Evolutionary conservation across 768 basidiomycete species (phyloP).

Genomic region (Suillus occidentalis): DNA sequence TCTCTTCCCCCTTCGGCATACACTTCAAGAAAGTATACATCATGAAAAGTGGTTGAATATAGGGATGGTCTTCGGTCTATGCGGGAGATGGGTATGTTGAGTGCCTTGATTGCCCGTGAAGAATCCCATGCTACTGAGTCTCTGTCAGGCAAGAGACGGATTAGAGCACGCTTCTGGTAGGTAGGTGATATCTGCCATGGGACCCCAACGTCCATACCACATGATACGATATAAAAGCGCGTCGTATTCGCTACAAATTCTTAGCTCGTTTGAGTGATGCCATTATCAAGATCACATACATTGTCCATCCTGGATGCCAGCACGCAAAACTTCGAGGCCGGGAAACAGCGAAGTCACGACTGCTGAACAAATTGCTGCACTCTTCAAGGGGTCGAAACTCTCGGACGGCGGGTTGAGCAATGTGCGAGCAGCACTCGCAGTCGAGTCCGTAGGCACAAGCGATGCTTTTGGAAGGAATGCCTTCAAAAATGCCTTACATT

Average conservation of each 20-base stretch:
- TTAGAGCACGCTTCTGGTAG: slow-evolving; percentile 33
- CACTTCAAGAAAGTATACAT: slow-evolving; percentile 68
- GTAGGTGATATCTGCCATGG: slow-evolving; percentile 26
- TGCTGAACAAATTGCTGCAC: slow-evolving; percentile 75
- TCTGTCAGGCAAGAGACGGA: slow-evolving; percentile 32
- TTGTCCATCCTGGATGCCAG: slow-evolving; percentile 62
- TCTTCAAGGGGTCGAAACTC: slow-evolving; percentile 41
- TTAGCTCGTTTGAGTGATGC: slow-evolving; percentile 1
- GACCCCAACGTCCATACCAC: slow-evolving; percentile 31
- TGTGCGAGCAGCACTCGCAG: slow-evolving; percentile 64
- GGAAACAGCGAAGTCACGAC: slow-evolving; percentile 59
- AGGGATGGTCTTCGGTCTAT: slow-evolving; percentile 67
- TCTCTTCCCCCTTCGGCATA: slow-evolving; percentile 14
- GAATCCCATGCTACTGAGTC: slow-evolving; percentile 12
- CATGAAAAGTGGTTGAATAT: slow-evolving; percentile 46
- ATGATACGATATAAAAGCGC: slow-evolving; percentile 62
- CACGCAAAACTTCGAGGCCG: slow-evolving; percentile 58
- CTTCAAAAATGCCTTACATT: slow-evolving; percentile 66
- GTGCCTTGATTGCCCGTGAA: slow-evolving; percentile 29
- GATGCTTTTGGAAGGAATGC: slow-evolving; percentile 51
- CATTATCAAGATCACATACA: slow-evolving; percentile 5
- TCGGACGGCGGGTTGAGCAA: slow-evolving; percentile 34
- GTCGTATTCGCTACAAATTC: slow-evolving; percentile 58
- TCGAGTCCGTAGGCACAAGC: slow-evolving; percentile 63
- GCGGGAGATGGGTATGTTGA: slow-evolving; percentile 47